Evolutionary conservation across 768 basidiomycete genomes (phyloP), one percentile per base, ranked within the genome.

Genomic region (Suillus lakei): DNA sequence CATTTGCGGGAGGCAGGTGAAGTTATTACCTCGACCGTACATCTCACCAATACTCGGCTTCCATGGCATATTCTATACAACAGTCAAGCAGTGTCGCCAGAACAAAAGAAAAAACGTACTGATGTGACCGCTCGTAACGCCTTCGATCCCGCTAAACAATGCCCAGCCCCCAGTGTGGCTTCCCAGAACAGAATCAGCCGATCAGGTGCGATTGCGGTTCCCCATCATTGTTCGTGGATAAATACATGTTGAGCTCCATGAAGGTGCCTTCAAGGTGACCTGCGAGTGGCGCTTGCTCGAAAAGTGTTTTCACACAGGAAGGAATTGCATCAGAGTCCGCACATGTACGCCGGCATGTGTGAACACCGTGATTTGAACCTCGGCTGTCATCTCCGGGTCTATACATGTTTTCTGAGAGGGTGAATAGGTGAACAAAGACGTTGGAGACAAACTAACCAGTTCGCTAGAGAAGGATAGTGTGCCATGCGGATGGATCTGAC

Each of bases 11-110:
- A n/a, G n/a, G n/a, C n/a, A n/a, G n/a, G n/a, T n/a, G n/a, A n/a
- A n/a, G n/a, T n/a, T n/a, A n/a, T n/a, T n/a, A n/a, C n/a, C n/a
- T n/a, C n/a, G n/a, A n/a, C n/a, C n/a, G n/a, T n/a, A n/a, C n/a
- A n/a, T 16, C 28, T 53, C 28, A 53, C 51, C 51, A 53, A 53
- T 30, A 53, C 28, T 53, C 51, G 18, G 51, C 28, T 3, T 53
- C 51, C 51, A 53, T 53, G 51, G 51, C 51, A 53, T 53, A 53
- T 53, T 53, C 51, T 53, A 30, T 53, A 28, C 18, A n/a, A n/a
- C n/a, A n/a, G n/a, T n/a, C n/a, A n/a, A n/a, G n/a, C n/a, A n/a
- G n/a, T n/a, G n/a, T n/a, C n/a, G n/a, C n/a, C n/a, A 53, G 28
- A 53, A 30, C 16, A 30, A 5, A 26, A 53, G 16, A 3, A 54